Evolutionary conservation across 2,329 filamentous ascomycete species (phyloP).

Genomic region (Lasiodiplodia hormozganensis): DNA sequence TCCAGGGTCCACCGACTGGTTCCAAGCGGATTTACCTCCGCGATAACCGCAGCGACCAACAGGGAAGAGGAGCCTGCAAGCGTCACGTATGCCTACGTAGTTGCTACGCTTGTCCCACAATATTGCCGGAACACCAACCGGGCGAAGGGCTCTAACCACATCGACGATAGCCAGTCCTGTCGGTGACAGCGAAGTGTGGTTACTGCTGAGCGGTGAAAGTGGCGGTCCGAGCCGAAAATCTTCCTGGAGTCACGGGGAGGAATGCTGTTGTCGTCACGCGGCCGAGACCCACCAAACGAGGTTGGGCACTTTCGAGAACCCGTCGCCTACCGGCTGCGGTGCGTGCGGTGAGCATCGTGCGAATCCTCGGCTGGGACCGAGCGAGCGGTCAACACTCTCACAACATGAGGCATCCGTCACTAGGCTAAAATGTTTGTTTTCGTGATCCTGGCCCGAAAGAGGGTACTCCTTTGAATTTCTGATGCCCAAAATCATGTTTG

Average conservation of each 20-base stretch:
- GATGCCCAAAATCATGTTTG: constrained; percentile 1
- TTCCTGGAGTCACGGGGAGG: constrained; percentile 11
- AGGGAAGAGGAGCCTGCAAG: background rate
- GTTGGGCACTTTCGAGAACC: constrained; percentile 3
- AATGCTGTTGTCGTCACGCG: constrained; percentile 5
- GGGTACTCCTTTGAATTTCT: background rate
- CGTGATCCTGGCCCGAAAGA: background rate
- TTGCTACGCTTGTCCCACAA: constrained; percentile 6
- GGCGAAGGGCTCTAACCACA: background rate
- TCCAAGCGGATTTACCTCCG: constrained; percentile 6
- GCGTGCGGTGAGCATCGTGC: constrained; percentile 3
- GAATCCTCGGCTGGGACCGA: background rate
- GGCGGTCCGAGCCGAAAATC: constrained; percentile 17
- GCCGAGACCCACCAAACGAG: constrained; percentile 3
- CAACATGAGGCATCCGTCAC: constrained; percentile 8
- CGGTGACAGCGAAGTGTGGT: background rate
- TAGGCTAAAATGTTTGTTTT: background rate
- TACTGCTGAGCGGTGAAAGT: constrained; percentile 21
- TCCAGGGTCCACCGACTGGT: constrained; percentile 7
- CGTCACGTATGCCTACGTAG: constrained; percentile 1
- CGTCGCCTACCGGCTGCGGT: background rate
- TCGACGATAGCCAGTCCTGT: background rate
- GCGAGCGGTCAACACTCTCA: background rate
- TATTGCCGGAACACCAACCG: constrained; percentile 13
- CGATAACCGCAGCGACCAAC: constrained; percentile 2